A percentile compares a stretch with the other conserved stretches of the same genome.
These are phyloP conservation scores for Cardiospermum halicacabum DNA, from an alignment of 345 rosid species.

Conservation along the genomic window DNA sequence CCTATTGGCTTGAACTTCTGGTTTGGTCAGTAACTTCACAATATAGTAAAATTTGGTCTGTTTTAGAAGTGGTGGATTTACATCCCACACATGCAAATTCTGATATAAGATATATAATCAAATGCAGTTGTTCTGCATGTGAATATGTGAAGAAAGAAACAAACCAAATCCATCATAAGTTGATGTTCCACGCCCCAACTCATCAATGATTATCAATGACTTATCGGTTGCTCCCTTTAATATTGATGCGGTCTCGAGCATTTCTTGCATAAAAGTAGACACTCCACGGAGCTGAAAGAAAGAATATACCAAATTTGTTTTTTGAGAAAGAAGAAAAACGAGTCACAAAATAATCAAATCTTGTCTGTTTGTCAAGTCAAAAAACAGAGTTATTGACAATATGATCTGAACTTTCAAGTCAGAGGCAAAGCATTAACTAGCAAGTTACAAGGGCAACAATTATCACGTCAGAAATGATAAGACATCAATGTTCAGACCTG, in stretches of 20 bases:
- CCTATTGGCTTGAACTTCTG: no score
- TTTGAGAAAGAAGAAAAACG: constrained; percentile 10
- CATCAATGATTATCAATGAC: constrained; percentile 92
- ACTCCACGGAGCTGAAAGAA: constrained; percentile 74
- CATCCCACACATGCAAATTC: background rate
- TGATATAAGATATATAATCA: background rate
- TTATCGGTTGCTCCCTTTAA: constrained; percentile 86
- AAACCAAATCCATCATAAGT: constrained; percentile 98
- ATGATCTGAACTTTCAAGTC: background rate
- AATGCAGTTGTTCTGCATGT: background rate
- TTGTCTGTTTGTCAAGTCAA: background rate
- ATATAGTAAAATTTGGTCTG: no score
- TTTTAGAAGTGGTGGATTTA: background rate
- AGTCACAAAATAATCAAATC: background rate
- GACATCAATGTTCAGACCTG: background rate
- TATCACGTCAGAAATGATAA: background rate
- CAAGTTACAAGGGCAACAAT: background rate
- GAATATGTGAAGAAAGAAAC: constrained; percentile 15
- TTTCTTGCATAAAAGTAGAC: constrained; percentile 99
- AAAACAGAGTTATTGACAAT: background rate
- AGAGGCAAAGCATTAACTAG: constrained; percentile 1
- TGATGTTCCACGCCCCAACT: constrained; percentile 97
- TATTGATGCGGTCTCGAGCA: constrained; percentile 98
- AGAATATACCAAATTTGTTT: no score
- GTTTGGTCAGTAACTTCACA: no score